Percentiles rank a stretch among this genome's conserved stretches.
Evolutionary conservation across 2,329 filamentous ascomycete genomes (phyloP).

Genomic region (Dactylellina sp.): DNA sequence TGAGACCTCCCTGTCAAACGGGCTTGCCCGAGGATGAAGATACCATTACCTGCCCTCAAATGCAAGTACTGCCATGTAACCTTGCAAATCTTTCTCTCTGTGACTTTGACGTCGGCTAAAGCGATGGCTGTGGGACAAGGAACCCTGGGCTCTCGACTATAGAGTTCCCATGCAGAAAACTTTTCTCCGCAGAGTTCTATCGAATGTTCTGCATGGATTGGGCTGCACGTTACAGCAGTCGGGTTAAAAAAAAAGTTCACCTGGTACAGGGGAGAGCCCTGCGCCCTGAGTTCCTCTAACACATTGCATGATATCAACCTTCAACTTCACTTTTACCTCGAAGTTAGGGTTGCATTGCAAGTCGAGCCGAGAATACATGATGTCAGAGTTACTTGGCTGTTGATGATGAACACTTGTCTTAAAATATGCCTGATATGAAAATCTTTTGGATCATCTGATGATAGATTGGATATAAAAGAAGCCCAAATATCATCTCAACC

Average conservation of each 20-base stretch:
- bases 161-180: constrained; percentile 8
- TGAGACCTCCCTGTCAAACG: constrained; percentile 11
- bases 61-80: constrained; percentile 39
- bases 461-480: constrained; percentile 45
- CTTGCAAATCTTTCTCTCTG: constrained; percentile 10
- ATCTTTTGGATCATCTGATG: constrained; percentile 9
- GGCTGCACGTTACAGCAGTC: constrained; percentile 8
- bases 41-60: constrained; percentile 37
- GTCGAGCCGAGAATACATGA: constrained; percentile 30
- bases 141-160: constrained; percentile 2
- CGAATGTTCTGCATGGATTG: constrained; percentile 12
- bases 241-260: constrained; percentile 14
- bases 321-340: constrained; percentile 10
- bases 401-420: constrained; percentile 22
- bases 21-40: constrained; percentile 21
- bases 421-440: constrained; percentile 13
- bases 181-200: not conserved
- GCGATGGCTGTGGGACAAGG: not conserved
- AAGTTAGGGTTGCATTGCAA: constrained; percentile 48
- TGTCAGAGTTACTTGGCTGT: constrained; percentile 29
- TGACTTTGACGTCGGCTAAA: constrained; percentile 43
- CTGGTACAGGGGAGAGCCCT: constrained; percentile 13
- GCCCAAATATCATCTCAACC: constrained; percentile 14
- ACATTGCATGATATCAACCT: constrained; percentile 10
- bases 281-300: not conserved